Conservation (phyloP, 495 filamentous ascomycete species). For the Cetradonia linearis region DNA sequence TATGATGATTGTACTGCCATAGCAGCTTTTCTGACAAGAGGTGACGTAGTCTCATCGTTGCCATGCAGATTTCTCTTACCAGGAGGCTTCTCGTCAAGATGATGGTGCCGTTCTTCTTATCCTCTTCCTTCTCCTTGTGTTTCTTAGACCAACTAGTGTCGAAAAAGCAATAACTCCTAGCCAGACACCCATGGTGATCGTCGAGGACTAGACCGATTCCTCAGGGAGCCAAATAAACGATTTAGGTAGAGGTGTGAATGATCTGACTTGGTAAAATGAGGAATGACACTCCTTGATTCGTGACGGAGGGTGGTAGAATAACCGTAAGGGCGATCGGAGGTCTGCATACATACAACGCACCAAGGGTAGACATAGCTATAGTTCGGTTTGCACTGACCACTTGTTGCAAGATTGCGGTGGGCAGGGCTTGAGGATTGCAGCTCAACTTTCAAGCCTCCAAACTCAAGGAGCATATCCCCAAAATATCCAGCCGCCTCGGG, state of each 20-base stretch:
- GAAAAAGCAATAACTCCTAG: no score
- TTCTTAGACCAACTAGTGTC: no score
- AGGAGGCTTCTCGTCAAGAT: not conserved
- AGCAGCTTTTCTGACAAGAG: no score
- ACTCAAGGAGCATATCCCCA: not conserved
- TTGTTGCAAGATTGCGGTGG: not conserved
- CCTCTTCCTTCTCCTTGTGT: no score
- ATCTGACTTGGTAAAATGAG: no score
- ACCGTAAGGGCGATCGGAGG: not conserved
- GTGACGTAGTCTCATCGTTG: not conserved
- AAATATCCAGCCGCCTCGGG: not conserved
- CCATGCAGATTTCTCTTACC: not conserved
- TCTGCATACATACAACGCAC: not conserved
- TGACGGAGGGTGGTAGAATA: no score
- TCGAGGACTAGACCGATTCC: no score
- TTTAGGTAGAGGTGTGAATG: no score
- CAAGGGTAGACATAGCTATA: not conserved
- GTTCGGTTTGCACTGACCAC: not conserved
- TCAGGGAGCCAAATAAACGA: no score
- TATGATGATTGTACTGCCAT: no score
- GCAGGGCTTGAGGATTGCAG: not conserved
- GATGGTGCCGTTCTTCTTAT: not conserved
- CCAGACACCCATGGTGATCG: no score
- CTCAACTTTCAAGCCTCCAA: not conserved
- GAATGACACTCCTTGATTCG: no score